These are phyloP conservation scores for Nitzschia putrida DNA, from an alignment of 108 stramenopile species.

Conservation along the genomic window DNA sequence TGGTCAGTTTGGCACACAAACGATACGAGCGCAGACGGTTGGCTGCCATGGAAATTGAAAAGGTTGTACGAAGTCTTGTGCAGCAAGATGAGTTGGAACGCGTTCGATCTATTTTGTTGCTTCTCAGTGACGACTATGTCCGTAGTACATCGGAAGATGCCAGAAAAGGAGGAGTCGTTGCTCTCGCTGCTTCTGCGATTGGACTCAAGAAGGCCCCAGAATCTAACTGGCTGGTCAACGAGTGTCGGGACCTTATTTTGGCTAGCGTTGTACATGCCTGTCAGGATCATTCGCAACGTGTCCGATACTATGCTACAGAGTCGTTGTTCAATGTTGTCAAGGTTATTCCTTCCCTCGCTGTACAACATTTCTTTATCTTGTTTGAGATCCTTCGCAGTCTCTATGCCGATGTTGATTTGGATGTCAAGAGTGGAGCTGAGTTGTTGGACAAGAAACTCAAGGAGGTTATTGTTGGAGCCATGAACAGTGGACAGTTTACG, in stretches of 20 bases:
- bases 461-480: slow-evolving; percentile 80
- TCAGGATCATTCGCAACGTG: slow-evolving; percentile 87
- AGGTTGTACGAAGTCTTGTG: slow-evolving; percentile 74
- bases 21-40: slow-evolving; percentile 84
- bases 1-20: slow-evolving; percentile 88
- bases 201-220: slow-evolving; percentile 82
- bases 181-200: slow-evolving; percentile 84
- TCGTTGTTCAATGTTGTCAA: slow-evolving; percentile 86
- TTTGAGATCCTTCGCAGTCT: slow-evolving; percentile 81
- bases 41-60: slow-evolving; percentile 91
- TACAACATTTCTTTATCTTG: slow-evolving; percentile 86
- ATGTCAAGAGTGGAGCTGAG: slow-evolving; percentile 81
- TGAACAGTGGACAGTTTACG: slow-evolving; percentile 75
- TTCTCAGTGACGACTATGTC: slow-evolving; percentile 85
- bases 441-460: slow-evolving; percentile 81
- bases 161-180: slow-evolving; percentile 86
- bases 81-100: slow-evolving; percentile 71
- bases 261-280: slow-evolving; percentile 88
- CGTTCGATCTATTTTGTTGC: slow-evolving; percentile 74
- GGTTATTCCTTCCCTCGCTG: slow-evolving; percentile 73
- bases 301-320: slow-evolving; percentile 88
- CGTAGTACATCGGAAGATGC: slow-evolving; percentile 86
- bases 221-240: slow-evolving; percentile 27
- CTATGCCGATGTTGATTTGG: slow-evolving; percentile 82
- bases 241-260: slow-evolving; percentile 77